These are phyloP conservation scores for Pyricularia grisea DNA, from an alignment of 2,329 filamentous ascomycete species.

Conservation along the genomic window DNA sequence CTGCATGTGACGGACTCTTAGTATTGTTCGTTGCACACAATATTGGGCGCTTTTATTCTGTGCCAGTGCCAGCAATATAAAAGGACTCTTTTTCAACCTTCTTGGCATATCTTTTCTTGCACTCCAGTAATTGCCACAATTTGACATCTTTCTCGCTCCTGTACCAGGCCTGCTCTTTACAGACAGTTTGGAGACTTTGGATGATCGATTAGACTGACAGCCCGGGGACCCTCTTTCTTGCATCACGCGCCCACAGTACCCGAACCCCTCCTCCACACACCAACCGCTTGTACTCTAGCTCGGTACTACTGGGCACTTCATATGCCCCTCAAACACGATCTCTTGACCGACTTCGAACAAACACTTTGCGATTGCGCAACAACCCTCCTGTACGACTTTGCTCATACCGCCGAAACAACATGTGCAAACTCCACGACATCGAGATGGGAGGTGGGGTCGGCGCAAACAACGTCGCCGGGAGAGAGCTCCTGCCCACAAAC, in stretches of 20 bases:
- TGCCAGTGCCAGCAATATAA: not conserved
- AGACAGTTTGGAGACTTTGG: not conserved
- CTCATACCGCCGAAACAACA: constrained; percentile 62
- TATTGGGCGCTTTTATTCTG: not conserved
- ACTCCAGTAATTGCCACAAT: not conserved
- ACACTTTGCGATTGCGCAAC: constrained; percentile 3
- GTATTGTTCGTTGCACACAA: not conserved
- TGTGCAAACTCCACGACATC: constrained; percentile 47
- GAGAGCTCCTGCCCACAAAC: constrained; percentile 84
- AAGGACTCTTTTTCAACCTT: not conserved
- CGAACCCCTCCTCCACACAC: not conserved
- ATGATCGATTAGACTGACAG: not conserved
- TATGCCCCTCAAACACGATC: not conserved
- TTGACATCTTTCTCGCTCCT: not conserved
- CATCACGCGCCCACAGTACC: not conserved
- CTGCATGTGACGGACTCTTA: not conserved
- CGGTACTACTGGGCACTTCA: not conserved
- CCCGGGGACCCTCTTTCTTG: not conserved
- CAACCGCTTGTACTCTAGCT: not conserved
- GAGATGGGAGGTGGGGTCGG: constrained; percentile 21
- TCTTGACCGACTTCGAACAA: not conserved
- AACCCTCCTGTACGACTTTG: constrained; percentile 42
- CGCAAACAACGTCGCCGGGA: constrained; percentile 30
- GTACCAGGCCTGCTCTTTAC: not conserved
- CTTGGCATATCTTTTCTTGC: not conserved